Evolutionary conservation across 73 alveolate genomes (phyloP).

Genomic region (Paramecium bursaria): DNA sequence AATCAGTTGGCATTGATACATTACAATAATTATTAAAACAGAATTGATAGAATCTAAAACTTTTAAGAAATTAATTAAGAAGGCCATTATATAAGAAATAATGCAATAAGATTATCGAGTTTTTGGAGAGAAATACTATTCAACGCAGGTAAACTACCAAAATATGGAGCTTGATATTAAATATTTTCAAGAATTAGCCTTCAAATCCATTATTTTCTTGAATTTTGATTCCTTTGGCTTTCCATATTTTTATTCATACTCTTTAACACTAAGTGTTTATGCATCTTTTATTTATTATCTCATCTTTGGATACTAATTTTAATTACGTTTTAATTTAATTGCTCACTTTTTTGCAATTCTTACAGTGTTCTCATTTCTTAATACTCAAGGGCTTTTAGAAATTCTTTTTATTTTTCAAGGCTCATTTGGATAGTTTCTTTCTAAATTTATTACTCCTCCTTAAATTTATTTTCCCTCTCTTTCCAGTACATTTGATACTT

Average conservation of each 20-base stretch:
- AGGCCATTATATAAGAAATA: not conserved
- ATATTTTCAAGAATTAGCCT: conserved; percentile 18
- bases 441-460: conserved; percentile 20
- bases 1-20: conserved; percentile 26
- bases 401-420: not conserved
- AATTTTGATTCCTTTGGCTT: conserved; percentile 23
- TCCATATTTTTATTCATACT: conserved; percentile 38
- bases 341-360: not conserved
- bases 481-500: conserved; percentile 17
- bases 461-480: conserved; percentile 21
- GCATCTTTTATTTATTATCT: conserved; percentile 16
- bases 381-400: not conserved
- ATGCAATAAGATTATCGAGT: conserved; percentile 1
- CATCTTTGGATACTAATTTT: not conserved
- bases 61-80: conserved; percentile 8
- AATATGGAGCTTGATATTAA: conserved; percentile 42
- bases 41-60: not conserved
- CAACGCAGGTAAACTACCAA: conserved; percentile 27
- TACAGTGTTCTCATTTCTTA: not conserved
- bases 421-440: conserved; percentile 3
- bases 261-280: not conserved
- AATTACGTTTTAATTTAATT: not conserved
- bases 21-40: conserved; percentile 24
- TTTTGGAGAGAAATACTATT: conserved; percentile 40
- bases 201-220: conserved; percentile 6